Conservation (phyloP, 2,329 filamentous ascomycete genomes). For the Claviceps humidiphila region DNA sequence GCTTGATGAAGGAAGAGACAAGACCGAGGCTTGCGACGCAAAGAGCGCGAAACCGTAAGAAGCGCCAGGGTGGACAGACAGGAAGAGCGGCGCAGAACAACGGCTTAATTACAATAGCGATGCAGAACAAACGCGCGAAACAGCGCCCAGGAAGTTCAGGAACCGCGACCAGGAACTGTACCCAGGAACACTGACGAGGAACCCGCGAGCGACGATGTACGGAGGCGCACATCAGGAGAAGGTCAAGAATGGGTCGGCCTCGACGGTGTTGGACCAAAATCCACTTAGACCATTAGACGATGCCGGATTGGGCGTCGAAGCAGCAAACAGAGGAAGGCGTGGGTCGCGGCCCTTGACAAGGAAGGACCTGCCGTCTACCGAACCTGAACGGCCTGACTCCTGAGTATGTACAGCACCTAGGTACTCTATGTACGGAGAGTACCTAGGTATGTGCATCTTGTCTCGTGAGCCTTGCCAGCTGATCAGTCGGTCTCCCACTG, state of each 20-base stretch:
- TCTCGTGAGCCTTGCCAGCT: too few species aligned
- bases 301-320: background rate
- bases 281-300: background rate
- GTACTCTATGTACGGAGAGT: too few species aligned
- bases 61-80: background rate
- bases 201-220: background rate
- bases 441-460: too few species aligned
- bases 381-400: background rate
- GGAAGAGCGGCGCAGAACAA: background rate
- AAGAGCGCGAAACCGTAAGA: background rate
- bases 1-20: background rate
- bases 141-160: background rate
- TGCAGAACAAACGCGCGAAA: background rate
- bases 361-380: background rate
- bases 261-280: constrained; percentile 3
- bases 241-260: constrained; percentile 1
- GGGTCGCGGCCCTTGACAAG: background rate
- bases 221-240: background rate
- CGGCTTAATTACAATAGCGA: background rate
- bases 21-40: background rate
- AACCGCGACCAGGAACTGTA: background rate
- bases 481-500: too few species aligned
- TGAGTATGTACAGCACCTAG: too few species aligned
- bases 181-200: background rate
- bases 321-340: background rate